These are phyloP conservation scores for Russula griseocarnosa DNA, from an alignment of 768 basidiomycete genomes.

Conservation along the genomic window DNA sequence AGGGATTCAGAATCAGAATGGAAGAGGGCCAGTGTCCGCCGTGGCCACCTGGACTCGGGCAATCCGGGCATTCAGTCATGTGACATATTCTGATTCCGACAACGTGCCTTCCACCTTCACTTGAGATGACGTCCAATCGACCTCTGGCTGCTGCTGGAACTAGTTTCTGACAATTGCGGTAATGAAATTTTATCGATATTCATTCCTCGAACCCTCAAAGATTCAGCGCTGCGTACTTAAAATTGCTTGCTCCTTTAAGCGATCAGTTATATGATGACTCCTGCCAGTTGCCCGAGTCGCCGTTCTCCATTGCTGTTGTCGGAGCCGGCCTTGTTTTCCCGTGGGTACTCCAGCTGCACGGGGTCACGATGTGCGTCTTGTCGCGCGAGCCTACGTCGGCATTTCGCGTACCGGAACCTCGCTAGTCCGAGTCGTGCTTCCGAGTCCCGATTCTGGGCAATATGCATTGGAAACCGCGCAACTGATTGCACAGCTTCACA, in stretches of 20 bases:
- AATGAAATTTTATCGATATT: not conserved
- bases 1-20: not conserved
- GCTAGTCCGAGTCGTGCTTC: constrained; percentile 49
- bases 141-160: no score
- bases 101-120: no score
- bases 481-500: constrained; percentile 7
- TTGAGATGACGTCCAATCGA: not conserved
- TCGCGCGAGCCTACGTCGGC: constrained; percentile 48
- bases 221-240: not conserved
- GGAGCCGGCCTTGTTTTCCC: constrained; percentile 35
- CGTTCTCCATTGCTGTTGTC: constrained; percentile 20
- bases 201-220: not conserved
- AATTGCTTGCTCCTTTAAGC: not conserved
- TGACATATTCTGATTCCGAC: not conserved
- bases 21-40: not conserved
- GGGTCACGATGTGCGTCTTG: constrained; percentile 65
- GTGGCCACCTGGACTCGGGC: not conserved
- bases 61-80: not conserved
- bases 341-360: constrained; percentile 57
- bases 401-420: constrained; percentile 34
- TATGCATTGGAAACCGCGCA: constrained; percentile 2
- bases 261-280: constrained; percentile 7
- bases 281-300: not conserved
- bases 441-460: constrained; percentile 1
- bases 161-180: not conserved